Evolutionary conservation across 2,329 filamentous ascomycete genomes (phyloP), one percentile per base, ranked within the genome.

Genomic region (Chaetomium sp.): DNA sequence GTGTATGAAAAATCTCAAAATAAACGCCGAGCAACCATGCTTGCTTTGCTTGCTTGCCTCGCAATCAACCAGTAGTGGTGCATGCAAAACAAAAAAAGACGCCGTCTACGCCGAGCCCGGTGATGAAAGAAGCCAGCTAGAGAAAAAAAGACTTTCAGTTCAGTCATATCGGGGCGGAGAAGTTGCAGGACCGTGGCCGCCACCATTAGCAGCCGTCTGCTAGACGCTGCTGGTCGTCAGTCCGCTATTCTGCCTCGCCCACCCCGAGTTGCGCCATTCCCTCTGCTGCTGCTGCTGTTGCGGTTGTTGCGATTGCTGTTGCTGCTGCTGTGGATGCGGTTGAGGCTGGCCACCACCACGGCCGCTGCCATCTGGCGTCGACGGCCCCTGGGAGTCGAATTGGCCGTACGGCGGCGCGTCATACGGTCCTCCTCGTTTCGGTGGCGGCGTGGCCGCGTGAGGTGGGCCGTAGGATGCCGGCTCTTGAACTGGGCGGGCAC

Each of bases 401-500:
- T 74, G 73, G 7, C 64, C 63, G 67, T 83, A 82, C 13, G 65
- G 62, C 29, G 65, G 63, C 1, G 58, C 75, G 29, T 81, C 79
- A 49, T 80, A 81, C 4, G 78, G 79, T 45, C 79, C 79, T 54
- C 79, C 79, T 66, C 82, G 82, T 67, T 80, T 80, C 8, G 78
- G 78, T 2, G 81, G 79, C 6, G 85, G 82, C 1, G 81, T 84
- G 42, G 79, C 83, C 62, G 50, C 35, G 19, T 55, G 81, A 33
- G 25, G 31, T 2, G 53, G 38, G 16, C 42, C 60, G 27, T 25
- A 42, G 10, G 65, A 78, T 56, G 77, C 70, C n/a, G 84, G 80
- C 19, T 89, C 86, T 70, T 87, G 85, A 38, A 96, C 87, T 64
- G 93, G 90, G 57, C 93, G 87, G 49, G 94, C 92, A 57, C 90